Evolutionary conservation across 2,329 filamentous ascomycete genomes (phyloP).

Genomic region (Penicillium thymicola): DNA sequence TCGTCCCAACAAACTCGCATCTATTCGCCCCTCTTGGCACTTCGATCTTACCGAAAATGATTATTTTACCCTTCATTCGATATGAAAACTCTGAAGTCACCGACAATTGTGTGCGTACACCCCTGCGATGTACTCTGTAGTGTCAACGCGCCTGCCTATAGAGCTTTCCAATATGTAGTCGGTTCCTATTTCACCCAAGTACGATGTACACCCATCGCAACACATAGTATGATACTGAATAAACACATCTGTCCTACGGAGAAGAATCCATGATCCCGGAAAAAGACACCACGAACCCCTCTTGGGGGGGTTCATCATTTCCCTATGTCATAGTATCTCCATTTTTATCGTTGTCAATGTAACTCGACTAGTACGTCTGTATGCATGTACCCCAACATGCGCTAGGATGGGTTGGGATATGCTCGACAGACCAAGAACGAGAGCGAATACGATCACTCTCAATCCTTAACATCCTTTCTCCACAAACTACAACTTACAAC

Average conservation of each 20-base stretch:
- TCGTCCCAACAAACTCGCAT: background rate
- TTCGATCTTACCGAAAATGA: slow-evolving; percentile 1
- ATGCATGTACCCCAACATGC: slow-evolving; percentile 1
- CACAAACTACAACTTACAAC: background rate
- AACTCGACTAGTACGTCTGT: background rate
- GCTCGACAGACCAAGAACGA: background rate
- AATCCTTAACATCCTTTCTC: background rate
- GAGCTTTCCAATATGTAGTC: background rate
- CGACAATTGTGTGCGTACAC: background rate
- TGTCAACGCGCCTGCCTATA: background rate
- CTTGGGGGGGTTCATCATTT: background rate
- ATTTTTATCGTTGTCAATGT: background rate
- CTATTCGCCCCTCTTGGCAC: background rate
- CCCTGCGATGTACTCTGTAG: too few relatives aligned
- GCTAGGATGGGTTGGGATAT: background rate
- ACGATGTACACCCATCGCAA: background rate
- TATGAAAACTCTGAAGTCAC: background rate
- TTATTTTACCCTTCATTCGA: background rate
- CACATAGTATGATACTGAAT: background rate
- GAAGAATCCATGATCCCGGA: background rate
- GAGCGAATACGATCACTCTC: background rate
- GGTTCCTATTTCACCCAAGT: background rate
- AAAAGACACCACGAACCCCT: background rate
- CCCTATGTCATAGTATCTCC: background rate
- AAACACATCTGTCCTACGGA: background rate